Conservation (phyloP, 2,329 filamentous ascomycete species). For the Aureobasidium sp. region DNA sequence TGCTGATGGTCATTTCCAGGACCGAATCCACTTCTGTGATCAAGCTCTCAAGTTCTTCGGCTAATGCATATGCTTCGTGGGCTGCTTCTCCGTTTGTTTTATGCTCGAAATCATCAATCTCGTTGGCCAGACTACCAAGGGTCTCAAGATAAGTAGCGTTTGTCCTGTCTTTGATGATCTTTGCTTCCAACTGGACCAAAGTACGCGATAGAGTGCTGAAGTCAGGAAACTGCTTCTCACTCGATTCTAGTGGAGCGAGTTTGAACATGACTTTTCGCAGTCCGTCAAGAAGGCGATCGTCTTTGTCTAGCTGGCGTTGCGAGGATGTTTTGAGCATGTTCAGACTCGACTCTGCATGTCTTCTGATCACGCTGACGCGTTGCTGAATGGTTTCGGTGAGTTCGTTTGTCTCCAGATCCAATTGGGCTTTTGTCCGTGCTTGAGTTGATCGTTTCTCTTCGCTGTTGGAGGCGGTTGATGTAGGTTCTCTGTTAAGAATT, state of each 20-base stretch:
- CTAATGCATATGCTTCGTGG: background rate
- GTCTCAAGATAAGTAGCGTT: conserved; percentile 44
- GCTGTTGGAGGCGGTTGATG: background rate
- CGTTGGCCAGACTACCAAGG: background rate
- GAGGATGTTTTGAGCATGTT: background rate
- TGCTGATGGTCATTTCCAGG: conserved; percentile 63
- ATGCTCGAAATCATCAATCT: conserved; percentile 45
- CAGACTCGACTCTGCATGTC: background rate
- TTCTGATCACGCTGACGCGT: conserved; percentile 23
- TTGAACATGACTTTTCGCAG: conserved; percentile 60
- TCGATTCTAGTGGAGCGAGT: conserved; percentile 31
- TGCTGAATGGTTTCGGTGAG: conserved; percentile 25
- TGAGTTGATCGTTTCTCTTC: conserved; percentile 20
- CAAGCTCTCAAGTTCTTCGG: conserved; percentile 47
- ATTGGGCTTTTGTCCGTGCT: conserved; percentile 35
- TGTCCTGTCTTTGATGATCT: conserved; percentile 37
- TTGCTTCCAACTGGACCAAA: conserved; percentile 34
- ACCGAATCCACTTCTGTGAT: conserved; percentile 64
- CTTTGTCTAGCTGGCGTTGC: conserved; percentile 37
- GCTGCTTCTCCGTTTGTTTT: background rate
- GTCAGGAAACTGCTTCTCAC: conserved; percentile 32
- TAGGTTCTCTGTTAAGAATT: conserved; percentile 30
- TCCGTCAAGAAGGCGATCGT: conserved; percentile 59
- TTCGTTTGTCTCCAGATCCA: conserved; percentile 33
- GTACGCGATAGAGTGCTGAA: conserved; percentile 50